These are phyloP conservation scores for Chondrostereum purpureum DNA, from an alignment of 1,284 basidiomycete species.

Conservation along the genomic window DNA sequence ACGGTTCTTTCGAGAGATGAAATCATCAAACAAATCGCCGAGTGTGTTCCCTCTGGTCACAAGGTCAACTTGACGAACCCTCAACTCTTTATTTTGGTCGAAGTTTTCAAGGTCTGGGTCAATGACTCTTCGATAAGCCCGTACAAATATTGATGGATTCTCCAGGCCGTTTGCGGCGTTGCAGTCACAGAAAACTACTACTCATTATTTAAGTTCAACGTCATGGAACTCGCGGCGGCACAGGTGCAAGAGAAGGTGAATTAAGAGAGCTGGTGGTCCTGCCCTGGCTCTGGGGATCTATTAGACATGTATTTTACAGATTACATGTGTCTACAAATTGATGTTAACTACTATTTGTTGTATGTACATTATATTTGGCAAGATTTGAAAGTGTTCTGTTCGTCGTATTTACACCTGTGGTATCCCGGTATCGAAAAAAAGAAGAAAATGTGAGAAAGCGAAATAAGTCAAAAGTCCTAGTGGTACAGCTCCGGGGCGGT, in stretches of 20 bases:
- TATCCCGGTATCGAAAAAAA: background rate
- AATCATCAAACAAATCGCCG: conserved; percentile 61
- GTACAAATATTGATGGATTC: background rate
- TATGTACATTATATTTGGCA: background rate
- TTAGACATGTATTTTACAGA: background rate
- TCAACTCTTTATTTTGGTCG: conserved; percentile 67
- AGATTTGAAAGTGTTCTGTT: background rate
- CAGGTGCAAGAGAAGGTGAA: background rate
- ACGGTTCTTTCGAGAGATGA: conserved; percentile 49
- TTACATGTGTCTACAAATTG: background rate
- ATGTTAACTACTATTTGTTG: background rate
- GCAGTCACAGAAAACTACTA: conserved; percentile 70
- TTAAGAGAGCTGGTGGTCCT: background rate
- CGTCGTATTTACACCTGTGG: background rate
- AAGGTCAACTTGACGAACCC: conserved; percentile 62
- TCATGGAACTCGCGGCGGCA: conserved; percentile 53
- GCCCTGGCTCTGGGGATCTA: background rate
- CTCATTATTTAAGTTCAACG: conserved; percentile 64
- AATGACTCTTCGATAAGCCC: too few species aligned
- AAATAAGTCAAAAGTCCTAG: too few species aligned
- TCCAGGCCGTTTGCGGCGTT: conserved; percentile 64
- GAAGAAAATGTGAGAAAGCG: background rate
- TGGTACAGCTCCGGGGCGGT: background rate
- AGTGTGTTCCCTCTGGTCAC: conserved; percentile 60
- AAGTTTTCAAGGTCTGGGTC: conserved; percentile 67